Conservation (phyloP, 805 yeast species). For the Torulaspora maleeae region DNA sequence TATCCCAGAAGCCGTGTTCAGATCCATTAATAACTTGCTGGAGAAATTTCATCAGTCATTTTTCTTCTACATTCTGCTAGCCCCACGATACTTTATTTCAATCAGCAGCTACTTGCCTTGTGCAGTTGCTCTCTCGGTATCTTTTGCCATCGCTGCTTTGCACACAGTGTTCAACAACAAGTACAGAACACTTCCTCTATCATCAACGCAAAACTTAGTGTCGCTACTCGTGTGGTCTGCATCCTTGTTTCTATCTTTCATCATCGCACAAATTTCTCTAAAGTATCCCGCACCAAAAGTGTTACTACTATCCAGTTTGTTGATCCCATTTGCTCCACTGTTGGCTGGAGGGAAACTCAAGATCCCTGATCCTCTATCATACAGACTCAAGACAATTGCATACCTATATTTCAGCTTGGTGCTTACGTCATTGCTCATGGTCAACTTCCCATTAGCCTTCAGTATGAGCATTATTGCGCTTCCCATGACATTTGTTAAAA, state of each 20-base stretch:
- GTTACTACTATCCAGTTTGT: slow-evolving; percentile 17
- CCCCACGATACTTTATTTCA: slow-evolving; percentile 78
- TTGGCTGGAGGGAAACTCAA: slow-evolving; percentile 16
- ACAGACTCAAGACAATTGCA: slow-evolving; percentile 41
- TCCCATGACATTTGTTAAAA: slow-evolving; percentile 62
- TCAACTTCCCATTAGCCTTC: slow-evolving; percentile 80
- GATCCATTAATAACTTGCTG: slow-evolving; percentile 84
- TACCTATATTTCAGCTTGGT: slow-evolving; percentile 62
- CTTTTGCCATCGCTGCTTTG: slow-evolving; percentile 65
- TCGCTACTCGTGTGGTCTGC: slow-evolving; percentile 30
- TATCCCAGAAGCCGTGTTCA: slow-evolving; percentile 76
- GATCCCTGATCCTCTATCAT: slow-evolving; percentile 24
- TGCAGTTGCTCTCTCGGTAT: slow-evolving; percentile 64
- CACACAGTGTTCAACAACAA: slow-evolving; percentile 46
- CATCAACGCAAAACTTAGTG: slow-evolving; percentile 19
- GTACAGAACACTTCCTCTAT: slow-evolving; percentile 14
- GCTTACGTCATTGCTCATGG: slow-evolving; percentile 66
- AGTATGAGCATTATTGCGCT: slow-evolving; percentile 61
- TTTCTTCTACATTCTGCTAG: slow-evolving; percentile 79
- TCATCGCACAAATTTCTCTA: slow-evolving; percentile 22
- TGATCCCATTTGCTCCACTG: slow-evolving; percentile 22
- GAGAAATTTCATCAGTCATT: slow-evolving; percentile 97
- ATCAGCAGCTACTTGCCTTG: slow-evolving; percentile 91
- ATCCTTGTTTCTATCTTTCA: slow-evolving; percentile 29
- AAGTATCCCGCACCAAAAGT: slow-evolving; percentile 14